These are phyloP conservation scores for Davidsoniella neocaledoniae DNA, from an alignment of 2,329 filamentous ascomycete genomes.

Conservation along the genomic window DNA sequence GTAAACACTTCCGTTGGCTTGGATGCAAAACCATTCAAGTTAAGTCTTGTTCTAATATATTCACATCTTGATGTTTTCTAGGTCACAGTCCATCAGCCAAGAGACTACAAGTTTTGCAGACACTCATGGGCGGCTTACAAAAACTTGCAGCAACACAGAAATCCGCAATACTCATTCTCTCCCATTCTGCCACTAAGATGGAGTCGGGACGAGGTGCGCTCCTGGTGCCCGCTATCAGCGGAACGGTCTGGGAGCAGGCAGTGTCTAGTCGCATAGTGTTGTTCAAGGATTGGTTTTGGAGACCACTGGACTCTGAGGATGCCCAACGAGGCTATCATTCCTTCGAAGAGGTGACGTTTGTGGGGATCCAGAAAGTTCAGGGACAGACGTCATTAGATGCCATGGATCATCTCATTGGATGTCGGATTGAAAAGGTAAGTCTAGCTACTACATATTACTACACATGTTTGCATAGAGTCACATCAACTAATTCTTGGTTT, in stretches of 20 bases:
- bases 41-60: not conserved
- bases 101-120: conserved; percentile 37
- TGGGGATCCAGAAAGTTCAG: conserved; percentile 46
- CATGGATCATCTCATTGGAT: conserved; percentile 30
- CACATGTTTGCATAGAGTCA: not conserved
- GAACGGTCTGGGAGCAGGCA: conserved; percentile 63
- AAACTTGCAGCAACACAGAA: conserved; percentile 59
- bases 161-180: conserved; percentile 58
- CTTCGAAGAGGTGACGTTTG: conserved; percentile 9
- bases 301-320: conserved; percentile 11
- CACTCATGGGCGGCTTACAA: conserved; percentile 52
- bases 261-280: conserved; percentile 58
- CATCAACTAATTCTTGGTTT: not conserved
- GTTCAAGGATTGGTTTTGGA: conserved; percentile 59
- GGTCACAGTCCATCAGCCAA: conserved; percentile 20
- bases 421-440: conserved; percentile 31
- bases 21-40: not conserved
- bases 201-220: conserved; percentile 48
- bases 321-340: not conserved
- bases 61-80: not conserved
- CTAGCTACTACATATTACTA: not conserved
- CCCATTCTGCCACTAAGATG: conserved; percentile 70
- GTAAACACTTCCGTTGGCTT: conserved; percentile 1
- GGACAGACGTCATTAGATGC: conserved; percentile 29
- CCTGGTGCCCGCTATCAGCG: conserved; percentile 58